Evolutionary conservation across 2,329 filamentous ascomycete genomes (phyloP), one percentile per base, ranked within the genome.

Genomic region (Calonectria honghensis): DNA sequence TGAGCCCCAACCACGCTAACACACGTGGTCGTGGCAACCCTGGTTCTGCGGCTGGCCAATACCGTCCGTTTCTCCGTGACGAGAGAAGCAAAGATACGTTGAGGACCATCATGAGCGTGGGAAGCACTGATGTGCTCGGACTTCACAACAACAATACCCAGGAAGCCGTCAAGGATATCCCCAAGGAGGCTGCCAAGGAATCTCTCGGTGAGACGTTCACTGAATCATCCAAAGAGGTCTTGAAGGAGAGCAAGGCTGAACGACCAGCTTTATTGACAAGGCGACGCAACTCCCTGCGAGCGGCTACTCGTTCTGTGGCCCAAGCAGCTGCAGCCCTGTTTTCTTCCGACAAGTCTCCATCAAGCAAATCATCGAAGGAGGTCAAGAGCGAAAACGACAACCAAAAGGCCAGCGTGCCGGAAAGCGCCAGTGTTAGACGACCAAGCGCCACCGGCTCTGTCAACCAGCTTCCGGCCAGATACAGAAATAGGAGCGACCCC

Each of bases 101-200:
- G 32, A 87, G 87, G 67, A 90, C 88, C 1, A 89, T 90, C 24
- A 79, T 90, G 67, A 90, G 89, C 73, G 88, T 89, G 11, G 88
- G 86, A 7, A 90, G 88, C 64, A 81, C 86, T 24, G 87, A 89
- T 59, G 75, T 76, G 3, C 61, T 70, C 39, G 76, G 52, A 31
- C 72, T 73, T n/a, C 70, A 68, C 27, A 35, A 50, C 50, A 68
- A 45, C 63, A 68, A 24, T 16, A 51, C 59, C 37, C 57, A 63
- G 16, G 57, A 63, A n/a, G 37, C 32, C 24, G 45, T 45, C 13
- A 39, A 54, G 13, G 57, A 51, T 16, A 41, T 50, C 13, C 29
- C 67, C 54, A 45, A 51, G 29, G 52, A 69, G 7, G 48, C 7
- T 35, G 5, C n/a, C 13, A 41, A 31, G 6, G 35, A 51, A 27